Evolutionary conservation across 768 basidiomycete genomes (phyloP), one percentile per base, ranked within the genome.

Genomic region (Suillus bovinus): DNA sequence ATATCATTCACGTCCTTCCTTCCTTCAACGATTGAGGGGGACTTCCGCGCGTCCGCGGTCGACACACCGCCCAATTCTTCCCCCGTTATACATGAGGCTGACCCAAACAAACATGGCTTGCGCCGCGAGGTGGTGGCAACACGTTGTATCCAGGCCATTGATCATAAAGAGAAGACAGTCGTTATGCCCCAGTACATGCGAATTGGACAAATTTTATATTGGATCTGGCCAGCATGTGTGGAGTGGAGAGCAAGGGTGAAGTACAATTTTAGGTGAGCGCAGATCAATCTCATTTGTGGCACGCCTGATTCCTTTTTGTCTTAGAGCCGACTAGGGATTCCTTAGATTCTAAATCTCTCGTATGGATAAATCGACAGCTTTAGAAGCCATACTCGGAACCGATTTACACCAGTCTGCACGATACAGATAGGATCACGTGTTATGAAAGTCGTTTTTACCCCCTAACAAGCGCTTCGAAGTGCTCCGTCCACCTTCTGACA

Each of bases 11-110:
- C 86, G 0, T 78, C 79, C 61, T 68, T 89, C 67, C 71, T 92
- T 3, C 91, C 91, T 9, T 80, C 80, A 38, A 92, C 91, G 13
- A 83, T 94, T 34, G 84, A 91, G 67, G 90, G 91, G 41, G 79
- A 83, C 67, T 94, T 94, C 75, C 86, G 92, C n/a, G 82, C 86
- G 0, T 87, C 87, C 3, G 91, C 93, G 0, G 88, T 91, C 13
- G 90, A 94, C 67, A 78, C 74, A n/a, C 72, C 74, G 14, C 69
- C 63, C 4, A 65, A 69, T 20, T 41, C 27, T 33, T 67, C 71
- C 75, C 74, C 72, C 0, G 36, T 11, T 3, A 44, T 74, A 22
- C 69, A 67, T 27, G 84, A 86, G 67, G 64, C 69, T 3, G 82
- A 90, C 60, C 85, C 88, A 0, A 83, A 83, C 62, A 81, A 79